Percentiles rank a stretch among this genome's conserved stretches.
Evolutionary conservation across 371 early-diverging fungal genomes (phyloP).

Genomic region (Spiromyces aspiralis): DNA sequence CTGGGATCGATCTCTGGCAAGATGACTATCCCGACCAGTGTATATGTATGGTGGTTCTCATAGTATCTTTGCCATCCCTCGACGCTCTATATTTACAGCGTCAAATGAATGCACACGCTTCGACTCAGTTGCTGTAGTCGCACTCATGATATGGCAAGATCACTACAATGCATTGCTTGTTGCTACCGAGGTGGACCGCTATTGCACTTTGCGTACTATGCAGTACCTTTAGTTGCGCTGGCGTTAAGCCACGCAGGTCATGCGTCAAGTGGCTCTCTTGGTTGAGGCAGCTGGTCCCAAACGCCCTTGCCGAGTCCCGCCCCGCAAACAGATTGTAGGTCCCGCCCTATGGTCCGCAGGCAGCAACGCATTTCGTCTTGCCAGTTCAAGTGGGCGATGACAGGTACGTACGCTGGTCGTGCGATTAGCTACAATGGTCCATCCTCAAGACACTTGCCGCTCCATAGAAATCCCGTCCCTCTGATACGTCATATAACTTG

Average conservation of each 20-base stretch:
- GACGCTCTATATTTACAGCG: slow-evolving; percentile 39
- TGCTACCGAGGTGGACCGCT: no score
- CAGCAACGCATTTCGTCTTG: no score
- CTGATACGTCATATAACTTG: slow-evolving; percentile 77
- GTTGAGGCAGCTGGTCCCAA: slow-evolving; percentile 76
- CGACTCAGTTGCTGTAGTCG: no score
- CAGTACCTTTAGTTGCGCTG: slow-evolving; percentile 38
- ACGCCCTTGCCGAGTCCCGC: slow-evolving; percentile 82
- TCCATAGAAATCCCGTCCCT: slow-evolving; percentile 55
- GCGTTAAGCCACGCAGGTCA: slow-evolving; percentile 69
- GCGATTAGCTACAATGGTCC: no score
- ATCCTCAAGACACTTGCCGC: slow-evolving; percentile 7
- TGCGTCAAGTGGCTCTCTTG: slow-evolving; percentile 77
- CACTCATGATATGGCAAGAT: no score
- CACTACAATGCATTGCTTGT: no score
- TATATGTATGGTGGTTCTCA: slow-evolving; percentile 64
- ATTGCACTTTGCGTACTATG: no score
- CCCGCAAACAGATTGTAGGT: slow-evolving; percentile 87
- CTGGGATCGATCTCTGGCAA: slow-evolving; percentile 63
- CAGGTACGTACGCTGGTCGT: no score
- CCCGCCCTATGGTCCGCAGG: slow-evolving; percentile 49
- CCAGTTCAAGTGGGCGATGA: no score
- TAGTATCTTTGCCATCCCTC: slow-evolving; percentile 82
- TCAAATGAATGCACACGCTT: no score
- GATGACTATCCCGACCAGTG: slow-evolving; percentile 63